Percentiles rank a stretch among this genome's conserved stretches.
These are phyloP conservation scores for Drechslerella dactyloides DNA, from an alignment of 2,329 filamentous ascomycete genomes.

Conservation along the genomic window DNA sequence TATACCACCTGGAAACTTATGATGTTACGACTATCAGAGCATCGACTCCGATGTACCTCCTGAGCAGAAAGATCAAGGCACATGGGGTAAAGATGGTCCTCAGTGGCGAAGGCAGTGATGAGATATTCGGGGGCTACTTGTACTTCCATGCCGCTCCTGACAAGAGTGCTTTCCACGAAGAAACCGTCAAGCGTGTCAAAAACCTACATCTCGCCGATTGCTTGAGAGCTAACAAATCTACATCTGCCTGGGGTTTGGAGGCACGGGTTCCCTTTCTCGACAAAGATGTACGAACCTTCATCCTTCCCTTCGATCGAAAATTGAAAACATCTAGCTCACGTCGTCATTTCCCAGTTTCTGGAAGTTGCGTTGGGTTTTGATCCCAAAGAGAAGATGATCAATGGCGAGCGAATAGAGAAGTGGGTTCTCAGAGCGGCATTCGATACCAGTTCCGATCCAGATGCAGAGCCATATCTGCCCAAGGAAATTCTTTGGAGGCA, in stretches of 20 bases:
- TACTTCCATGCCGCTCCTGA: slow-evolving; percentile 96
- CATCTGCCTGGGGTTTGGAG: slow-evolving; percentile 95
- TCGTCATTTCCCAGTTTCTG: slow-evolving; percentile 70
- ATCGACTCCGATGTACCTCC: slow-evolving; percentile 97
- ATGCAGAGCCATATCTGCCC: slow-evolving; percentile 83
- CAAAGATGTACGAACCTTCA: slow-evolving; percentile 65
- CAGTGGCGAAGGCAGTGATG: slow-evolving; percentile 93
- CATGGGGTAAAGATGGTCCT: slow-evolving; percentile 99
- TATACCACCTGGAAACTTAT: slow-evolving; percentile 96
- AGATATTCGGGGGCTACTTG: slow-evolving; percentile 97
- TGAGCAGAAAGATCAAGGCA: slow-evolving; percentile 98
- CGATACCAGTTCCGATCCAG: slow-evolving; percentile 86
- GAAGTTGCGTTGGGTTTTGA: slow-evolving; percentile 93
- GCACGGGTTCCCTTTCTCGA: slow-evolving; percentile 97
- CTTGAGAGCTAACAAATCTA: slow-evolving; percentile 98
- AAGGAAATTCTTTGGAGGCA: slow-evolving; percentile 96
- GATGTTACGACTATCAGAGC: slow-evolving; percentile 98
- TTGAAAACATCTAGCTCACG: slow-evolving; percentile 46
- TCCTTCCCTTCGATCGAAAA: not conserved
- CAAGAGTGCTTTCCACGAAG: slow-evolving; percentile 91
- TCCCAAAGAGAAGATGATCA: slow-evolving; percentile 94
- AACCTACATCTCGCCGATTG: slow-evolving; percentile 97
- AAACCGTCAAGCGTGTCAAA: slow-evolving; percentile 92
- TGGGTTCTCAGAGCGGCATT: slow-evolving; percentile 98
- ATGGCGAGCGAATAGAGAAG: slow-evolving; percentile 86